phyloP scores from a whole-genome alignment of 2,329 filamentous ascomycete species.

The Fusarium burgessii region DNA sequence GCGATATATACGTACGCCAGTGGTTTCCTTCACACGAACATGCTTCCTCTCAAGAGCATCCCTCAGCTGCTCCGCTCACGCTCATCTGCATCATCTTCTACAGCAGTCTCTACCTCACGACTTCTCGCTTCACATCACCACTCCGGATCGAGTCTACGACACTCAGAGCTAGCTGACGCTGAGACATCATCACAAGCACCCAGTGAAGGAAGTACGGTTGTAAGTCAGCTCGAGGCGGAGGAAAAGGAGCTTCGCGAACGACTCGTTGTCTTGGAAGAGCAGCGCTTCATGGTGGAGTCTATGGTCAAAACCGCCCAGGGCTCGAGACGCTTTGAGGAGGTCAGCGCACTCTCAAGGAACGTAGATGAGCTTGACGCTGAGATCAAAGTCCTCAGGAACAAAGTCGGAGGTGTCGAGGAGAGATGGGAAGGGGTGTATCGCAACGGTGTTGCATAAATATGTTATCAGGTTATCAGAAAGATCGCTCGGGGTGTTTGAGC shows the following conservation, averaged over 20 bases:
- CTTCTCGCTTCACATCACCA: constrained; percentile 51
- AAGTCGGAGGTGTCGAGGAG: constrained; percentile 74
- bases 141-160: constrained; percentile 56
- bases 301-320: constrained; percentile 85
- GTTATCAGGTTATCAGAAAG: neutral
- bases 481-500: neutral
- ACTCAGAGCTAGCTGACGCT: constrained; percentile 59
- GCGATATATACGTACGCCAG: constrained; percentile 86
- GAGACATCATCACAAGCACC: constrained; percentile 59
- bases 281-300: constrained; percentile 87
- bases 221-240: constrained; percentile 77
- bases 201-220: constrained; percentile 65
- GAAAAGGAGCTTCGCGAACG: constrained; percentile 85
- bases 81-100: constrained; percentile 51
- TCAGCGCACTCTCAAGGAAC: constrained; percentile 81
- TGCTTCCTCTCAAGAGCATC: constrained; percentile 85
- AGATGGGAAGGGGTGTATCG: constrained; percentile 66
- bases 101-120: constrained; percentile 45
- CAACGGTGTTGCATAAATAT: constrained; percentile 42
- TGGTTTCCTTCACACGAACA: constrained; percentile 86
- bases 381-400: constrained; percentile 75
- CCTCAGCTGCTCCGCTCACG: constrained; percentile 71
- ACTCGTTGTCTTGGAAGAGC: constrained; percentile 88
- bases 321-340: constrained; percentile 86
- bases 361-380: constrained; percentile 84